Conservation (phyloP, 495 filamentous ascomycete genomes). For the Parathielavia hyrcaniae region DNA sequence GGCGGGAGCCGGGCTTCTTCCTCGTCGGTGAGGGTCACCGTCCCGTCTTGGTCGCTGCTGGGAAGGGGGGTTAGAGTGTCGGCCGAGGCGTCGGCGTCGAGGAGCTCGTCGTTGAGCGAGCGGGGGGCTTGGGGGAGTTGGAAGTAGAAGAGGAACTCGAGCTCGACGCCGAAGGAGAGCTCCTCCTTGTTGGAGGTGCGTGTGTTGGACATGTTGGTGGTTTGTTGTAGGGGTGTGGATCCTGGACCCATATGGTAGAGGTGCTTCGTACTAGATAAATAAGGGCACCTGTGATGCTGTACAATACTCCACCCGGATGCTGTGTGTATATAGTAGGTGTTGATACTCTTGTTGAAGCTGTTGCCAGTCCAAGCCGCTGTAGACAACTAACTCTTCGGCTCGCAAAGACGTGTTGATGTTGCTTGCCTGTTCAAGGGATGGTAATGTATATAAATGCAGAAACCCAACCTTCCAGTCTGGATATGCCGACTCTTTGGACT, state of each 20-base stretch:
- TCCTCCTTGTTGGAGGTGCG: background rate
- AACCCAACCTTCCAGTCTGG: too few species aligned
- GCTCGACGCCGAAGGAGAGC: conserved; percentile 25
- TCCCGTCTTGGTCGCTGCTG: too few species aligned
- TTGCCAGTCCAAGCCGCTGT: background rate
- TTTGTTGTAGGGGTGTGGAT: background rate
- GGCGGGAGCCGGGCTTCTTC: background rate
- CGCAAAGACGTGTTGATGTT: too few species aligned
- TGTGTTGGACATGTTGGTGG: background rate
- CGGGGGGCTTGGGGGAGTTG: background rate
- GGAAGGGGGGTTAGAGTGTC: too few species aligned
- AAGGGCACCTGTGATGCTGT: background rate
- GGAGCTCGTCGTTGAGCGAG: too few species aligned
- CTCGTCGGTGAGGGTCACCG: background rate
- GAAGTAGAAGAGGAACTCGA: conserved; percentile 23
- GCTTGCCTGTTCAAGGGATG: too few species aligned
- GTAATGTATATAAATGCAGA: too few species aligned
- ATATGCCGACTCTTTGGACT: too few species aligned
- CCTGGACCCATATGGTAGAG: too few species aligned
- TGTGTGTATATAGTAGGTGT: background rate
- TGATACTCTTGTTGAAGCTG: background rate
- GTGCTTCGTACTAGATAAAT: background rate
- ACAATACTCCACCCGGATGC: background rate
- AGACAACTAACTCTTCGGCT: background rate
- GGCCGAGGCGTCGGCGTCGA: background rate